Base-by-base conservation (phyloP, 345 rosid species). In the Eucalyptus grandis region DNA sequence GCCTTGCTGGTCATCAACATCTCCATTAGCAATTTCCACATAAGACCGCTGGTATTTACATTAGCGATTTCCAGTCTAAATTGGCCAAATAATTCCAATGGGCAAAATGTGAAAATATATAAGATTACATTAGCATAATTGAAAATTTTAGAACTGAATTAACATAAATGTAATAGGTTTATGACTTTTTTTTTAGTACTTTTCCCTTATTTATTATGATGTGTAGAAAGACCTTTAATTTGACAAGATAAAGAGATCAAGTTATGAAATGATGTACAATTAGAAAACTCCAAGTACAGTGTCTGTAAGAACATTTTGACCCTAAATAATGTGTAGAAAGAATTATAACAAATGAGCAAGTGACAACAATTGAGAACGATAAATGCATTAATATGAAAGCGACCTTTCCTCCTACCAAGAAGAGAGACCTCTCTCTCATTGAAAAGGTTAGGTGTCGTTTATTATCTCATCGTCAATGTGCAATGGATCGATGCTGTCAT, bases 21-120 rank as follows among this genome's bases (percentile, higher is more conserved):
- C 30, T 56, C 0, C 30, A 9, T 24, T 56, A 56, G 62, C 62
- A 24, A 56, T 56, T 56, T 56, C 30, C 62, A 56, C 27, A 9
- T 56, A 56, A 56, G 3, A 56, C 3, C 0, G 1, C 0, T 0
- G 3, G 1, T 56, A 56, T 24, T 1, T 56, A 56, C 1, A 24
- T 56, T 56, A 56, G 13, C 0, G 3, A 56, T 56, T 56, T 56
- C 13, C 0, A 56, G 6, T 0, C 30, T 56, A 56, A 56, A 56
- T 56, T 0, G 12, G 3, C 0, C 0, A 0, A 56, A 56, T 56
- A 22, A 10, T 4, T 56, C 0, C 6, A 10, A 22, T 56, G 12
- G 62, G 62, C 1, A 56, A 24, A 56, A 24, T 24, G 1, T 56
- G 13, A 56, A 24, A 24, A 56, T 56, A 11, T 24, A 9, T 56